These are phyloP conservation scores for Geum urbanum DNA, from an alignment of 306 rosid species.

Conservation along the genomic window DNA sequence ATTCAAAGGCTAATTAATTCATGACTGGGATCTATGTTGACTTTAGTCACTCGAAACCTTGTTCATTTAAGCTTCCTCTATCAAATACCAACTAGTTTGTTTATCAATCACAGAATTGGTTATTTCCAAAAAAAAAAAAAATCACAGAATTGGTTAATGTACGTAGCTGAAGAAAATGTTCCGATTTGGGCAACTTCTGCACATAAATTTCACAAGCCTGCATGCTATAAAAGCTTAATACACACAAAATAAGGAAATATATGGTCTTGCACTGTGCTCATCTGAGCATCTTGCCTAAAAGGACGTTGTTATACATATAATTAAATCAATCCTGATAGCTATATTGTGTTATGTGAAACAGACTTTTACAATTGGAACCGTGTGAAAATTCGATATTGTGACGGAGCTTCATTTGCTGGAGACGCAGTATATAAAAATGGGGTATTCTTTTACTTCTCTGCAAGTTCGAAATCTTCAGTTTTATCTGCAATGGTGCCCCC, in stretches of 20 bases:
- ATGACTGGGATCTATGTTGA: not conserved
- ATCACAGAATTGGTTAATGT: no score
- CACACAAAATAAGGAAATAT: not conserved
- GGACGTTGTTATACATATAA: not conserved
- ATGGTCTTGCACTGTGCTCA: not conserved
- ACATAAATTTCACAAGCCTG: not conserved
- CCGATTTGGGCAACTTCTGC: not conserved
- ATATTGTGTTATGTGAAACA: constrained; percentile 31
- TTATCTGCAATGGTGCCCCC: not conserved
- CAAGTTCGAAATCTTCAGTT: not conserved
- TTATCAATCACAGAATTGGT: not conserved
- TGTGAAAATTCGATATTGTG: constrained; percentile 91
- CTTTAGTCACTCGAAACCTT: not conserved
- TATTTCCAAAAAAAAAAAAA: no score
- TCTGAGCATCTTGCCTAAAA: not conserved
- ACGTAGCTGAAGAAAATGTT: not conserved
- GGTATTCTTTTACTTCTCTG: constrained; percentile 51
- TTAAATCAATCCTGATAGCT: not conserved
- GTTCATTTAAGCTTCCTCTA: not conserved
- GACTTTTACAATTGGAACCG: constrained; percentile 99
- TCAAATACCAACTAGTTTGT: not conserved
- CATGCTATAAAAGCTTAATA: not conserved
- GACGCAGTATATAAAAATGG: constrained; percentile 51
- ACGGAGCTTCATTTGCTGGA: constrained; percentile 93
- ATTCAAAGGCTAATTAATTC: not conserved